Evolutionary conservation across 495 filamentous ascomycete genomes (phyloP), one percentile per base, ranked within the genome.

Genomic region (Stereocaulon alpinum): DNA sequence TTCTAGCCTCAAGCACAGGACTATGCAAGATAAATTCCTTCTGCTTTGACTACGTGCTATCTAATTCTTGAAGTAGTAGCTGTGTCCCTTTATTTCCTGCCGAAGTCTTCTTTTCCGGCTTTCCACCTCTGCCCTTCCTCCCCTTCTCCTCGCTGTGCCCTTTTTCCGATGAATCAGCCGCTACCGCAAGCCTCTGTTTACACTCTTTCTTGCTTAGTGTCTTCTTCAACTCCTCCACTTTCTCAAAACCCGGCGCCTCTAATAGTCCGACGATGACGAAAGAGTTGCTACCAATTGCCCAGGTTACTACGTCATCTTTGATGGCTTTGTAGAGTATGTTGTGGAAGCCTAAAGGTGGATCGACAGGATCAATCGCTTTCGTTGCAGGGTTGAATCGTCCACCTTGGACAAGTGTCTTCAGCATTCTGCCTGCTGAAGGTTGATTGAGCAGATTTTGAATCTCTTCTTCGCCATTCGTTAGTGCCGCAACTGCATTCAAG

Each of bases 391-490:
- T 89, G 69, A 86, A 98, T 27, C 79, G 82, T 11, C 94, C 93
- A 22, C 93, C 92, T 37, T 86, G 81, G 29, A 96, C 87, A 2
- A 99, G 79, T 0, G 85, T 85, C 72, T 95, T 96, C 61, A 95
- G 80, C 84, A 96, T 86, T 52, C 87, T 83, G n/a, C 89, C 88
- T 2, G 84, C 85, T 58, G 81, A 78, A 3, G 89, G 74, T 0
- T 79, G 78, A 55, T 80, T 77, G 47, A 73, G 68, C 10, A 74
- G 67, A 42, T 64, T 60, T 0, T 52, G 59, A 24, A 67, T 69
- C 29, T 78, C 79, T 20, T 86, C 80, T 64, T 88, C 75, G 52
- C 82, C 83, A 52, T 75, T 78, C 17, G 86, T 84, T 9, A 86
- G 82, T 7, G 74, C 72, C 5, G 91, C 90, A 42, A 97, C 74